Base-by-base conservation (phyloP, 805 yeast species). In the Kodamaea nitidulidarum region DNA sequence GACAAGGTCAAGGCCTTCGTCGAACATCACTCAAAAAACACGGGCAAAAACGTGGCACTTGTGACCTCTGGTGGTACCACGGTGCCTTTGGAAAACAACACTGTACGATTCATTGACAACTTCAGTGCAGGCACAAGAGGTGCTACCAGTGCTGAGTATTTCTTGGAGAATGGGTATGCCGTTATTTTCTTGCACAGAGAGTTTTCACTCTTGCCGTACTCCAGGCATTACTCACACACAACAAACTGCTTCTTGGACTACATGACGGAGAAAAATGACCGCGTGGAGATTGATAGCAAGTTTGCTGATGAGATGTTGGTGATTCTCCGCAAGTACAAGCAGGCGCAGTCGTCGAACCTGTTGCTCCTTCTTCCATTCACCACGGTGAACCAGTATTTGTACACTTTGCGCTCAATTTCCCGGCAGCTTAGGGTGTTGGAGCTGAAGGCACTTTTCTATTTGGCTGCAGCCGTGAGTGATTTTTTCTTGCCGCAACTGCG, bases 111-210 rank as follows among this genome's bases (percentile, higher is more conserved):
- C 61, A 88, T 93, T 53, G 99, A 93, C 62, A 93, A 93, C 56
- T 93, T 93, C 60, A 81, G 93, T 47, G 98, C 98, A 16, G 99
- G 99, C 16, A 93, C 97, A 0, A 77, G 99, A 61, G 99, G 98
- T 40, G 95, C 98, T 3, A 80, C 96, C 0, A 82, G 95, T 28
- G 96, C 98, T 3, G 98, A 93, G 60, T 83, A 86, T 55, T 87
- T 91, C 50, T 65, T 93, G 39, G 86, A 83, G 40, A 67, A 76
- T 41, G 96, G 88, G 1, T 93, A 93, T 55, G 91, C 96, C 10
- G 98, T 93, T 26, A 83, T 93, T 22, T 93, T 93, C 54, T 63
- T 93, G 29, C 95, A 93, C 60, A 71, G 99, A 32, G 96, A 93
- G 60, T 91, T 88, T 61, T 85, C 96, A 0, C 70, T 93, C 40